Base-by-base conservation (phyloP, 2,329 filamentous ascomycete species). In the Talaromyces verruculosus region DNA sequence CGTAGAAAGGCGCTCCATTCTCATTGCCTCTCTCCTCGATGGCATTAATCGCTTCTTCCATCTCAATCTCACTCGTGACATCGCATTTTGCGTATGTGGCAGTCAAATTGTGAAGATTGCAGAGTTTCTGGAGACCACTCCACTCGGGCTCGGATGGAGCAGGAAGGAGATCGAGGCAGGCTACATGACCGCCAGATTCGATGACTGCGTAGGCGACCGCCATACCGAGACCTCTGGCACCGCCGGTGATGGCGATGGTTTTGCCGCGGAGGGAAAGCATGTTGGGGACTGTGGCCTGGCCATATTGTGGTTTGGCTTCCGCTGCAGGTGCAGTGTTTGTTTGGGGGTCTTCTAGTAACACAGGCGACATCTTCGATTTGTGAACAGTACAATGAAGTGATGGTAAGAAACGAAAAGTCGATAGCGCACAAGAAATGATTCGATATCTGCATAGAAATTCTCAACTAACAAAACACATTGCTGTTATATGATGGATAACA, bases 211-310 rank as follows among this genome's bases (percentile, higher is more conserved):
- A 75, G 4, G 84, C 80, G 15, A 85, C 77, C 19, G 80, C 81
- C 47, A 85, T 81, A 15, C 84, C 84, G 0, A 86, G 75, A 15
- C 84, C 83, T 17, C 83, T 80, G 8, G 79, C 83, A 49, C 81
- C 84, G 6, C 84, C 84, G 0, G 84, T 85, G 49, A 86, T 83
- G 8, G 73, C 73, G 53, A 74, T 70, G 11, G 75, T 78, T 67
- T 76, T 77, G 49, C 76, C 77, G 49, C 75, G 72, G 10, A 85
- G 79, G 4, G 82, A 83, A 70, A 84, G 83, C 39, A 82, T 77
- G 81, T 69, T 47, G 13, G 64, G 71, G 72, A 61, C 39, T 1
- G 47, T 51, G 47, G 30, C 47, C 47, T 28, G 47, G 6, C 47
- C 25, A 51, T 51, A 51, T 7, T 51, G 13, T 17, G 47, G 13